Evolutionary conservation across 306 rosid species (phyloP).

Genomic region (Pyrus bretschneideri): DNA sequence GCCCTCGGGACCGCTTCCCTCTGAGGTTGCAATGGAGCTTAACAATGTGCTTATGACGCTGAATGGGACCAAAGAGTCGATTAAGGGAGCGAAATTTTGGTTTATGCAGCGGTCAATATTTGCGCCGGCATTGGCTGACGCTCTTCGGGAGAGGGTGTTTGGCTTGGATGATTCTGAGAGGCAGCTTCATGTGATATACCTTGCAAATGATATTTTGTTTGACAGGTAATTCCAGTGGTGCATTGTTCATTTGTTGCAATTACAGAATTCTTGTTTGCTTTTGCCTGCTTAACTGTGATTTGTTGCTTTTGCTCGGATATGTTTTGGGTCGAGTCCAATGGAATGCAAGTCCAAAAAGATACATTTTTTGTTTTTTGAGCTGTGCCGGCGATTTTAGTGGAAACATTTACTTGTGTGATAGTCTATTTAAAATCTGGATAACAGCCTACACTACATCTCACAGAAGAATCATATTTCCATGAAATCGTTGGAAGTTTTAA

Average conservation of each 20-base stretch:
- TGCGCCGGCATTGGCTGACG: constrained; percentile 91
- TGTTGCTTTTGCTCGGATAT: background rate
- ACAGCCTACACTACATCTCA: background rate
- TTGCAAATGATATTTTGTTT: constrained; percentile 89
- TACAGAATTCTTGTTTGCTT: background rate
- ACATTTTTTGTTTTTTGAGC: background rate
- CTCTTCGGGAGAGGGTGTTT: constrained; percentile 75
- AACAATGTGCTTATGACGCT: constrained; percentile 53
- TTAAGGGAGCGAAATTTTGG: constrained; percentile 91
- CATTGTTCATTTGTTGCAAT: background rate
- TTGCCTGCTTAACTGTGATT: background rate
- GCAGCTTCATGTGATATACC: constrained; percentile 86
- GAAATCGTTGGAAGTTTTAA: background rate
- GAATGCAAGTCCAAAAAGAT: background rate
- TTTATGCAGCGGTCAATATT: constrained; percentile 95
- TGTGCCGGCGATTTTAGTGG: background rate
- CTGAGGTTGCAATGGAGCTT: constrained; percentile 81
- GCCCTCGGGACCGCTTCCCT: constrained; percentile 79
- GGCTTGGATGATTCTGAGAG: constrained; percentile 75
- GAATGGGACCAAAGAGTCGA: constrained; percentile 89
- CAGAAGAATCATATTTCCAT: background rate
- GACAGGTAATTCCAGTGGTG: constrained; percentile 47
- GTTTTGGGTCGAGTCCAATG: background rate
- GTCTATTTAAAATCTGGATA: background rate
- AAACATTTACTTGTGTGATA: background rate